A percentile compares a stretch with the other conserved stretches of the same genome.
Evolutionary conservation across 495 filamentous ascomycete genomes (phyloP).

Genomic region (Aspergillus campestris): DNA sequence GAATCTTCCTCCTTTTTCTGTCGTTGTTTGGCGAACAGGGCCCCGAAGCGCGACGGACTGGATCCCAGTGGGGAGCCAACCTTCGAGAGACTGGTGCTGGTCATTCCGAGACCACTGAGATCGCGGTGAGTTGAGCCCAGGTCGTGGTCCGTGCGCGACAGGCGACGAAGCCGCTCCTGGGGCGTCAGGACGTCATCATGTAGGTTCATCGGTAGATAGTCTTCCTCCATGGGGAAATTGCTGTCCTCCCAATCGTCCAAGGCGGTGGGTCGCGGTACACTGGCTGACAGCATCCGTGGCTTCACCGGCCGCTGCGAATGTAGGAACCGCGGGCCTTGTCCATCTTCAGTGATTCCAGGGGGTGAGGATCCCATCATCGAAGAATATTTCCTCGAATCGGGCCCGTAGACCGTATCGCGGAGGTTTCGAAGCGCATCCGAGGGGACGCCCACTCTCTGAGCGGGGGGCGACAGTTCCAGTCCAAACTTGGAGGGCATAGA

Average conservation of each 20-base stretch:
- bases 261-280: slow-evolving; percentile 56
- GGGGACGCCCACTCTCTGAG: slow-evolving; percentile 44
- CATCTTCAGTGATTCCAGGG: slow-evolving; percentile 47
- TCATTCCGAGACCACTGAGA: slow-evolving; percentile 53
- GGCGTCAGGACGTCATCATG: slow-evolving; percentile 92
- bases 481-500: slow-evolving; percentile 92
- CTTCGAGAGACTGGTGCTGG: slow-evolving; percentile 55
- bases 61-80: slow-evolving; percentile 72
- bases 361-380: slow-evolving; percentile 58
- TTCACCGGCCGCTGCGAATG: slow-evolving; percentile 78
- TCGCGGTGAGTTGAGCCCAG: slow-evolving; percentile 50
- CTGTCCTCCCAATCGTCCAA: slow-evolving; percentile 73
- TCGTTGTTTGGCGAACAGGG: slow-evolving; percentile 67
- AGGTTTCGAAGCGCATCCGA: slow-evolving; percentile 71
- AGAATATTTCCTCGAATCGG: slow-evolving; percentile 45
- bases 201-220: slow-evolving; percentile 77
- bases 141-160: slow-evolving; percentile 65
- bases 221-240: slow-evolving; percentile 86
- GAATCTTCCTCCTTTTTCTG: slow-evolving; percentile 68
- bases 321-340: slow-evolving; percentile 57
- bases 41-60: slow-evolving; percentile 80
- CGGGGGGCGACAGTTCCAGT: slow-evolving; percentile 70
- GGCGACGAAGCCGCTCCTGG: slow-evolving; percentile 75
- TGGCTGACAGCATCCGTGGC: slow-evolving; percentile 62
- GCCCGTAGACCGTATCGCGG: slow-evolving; percentile 79